Evolutionary conservation across 208 protist species (phyloP), one percentile per base, ranked within the genome.

Genomic region (Leishmania braziliensis): DNA sequence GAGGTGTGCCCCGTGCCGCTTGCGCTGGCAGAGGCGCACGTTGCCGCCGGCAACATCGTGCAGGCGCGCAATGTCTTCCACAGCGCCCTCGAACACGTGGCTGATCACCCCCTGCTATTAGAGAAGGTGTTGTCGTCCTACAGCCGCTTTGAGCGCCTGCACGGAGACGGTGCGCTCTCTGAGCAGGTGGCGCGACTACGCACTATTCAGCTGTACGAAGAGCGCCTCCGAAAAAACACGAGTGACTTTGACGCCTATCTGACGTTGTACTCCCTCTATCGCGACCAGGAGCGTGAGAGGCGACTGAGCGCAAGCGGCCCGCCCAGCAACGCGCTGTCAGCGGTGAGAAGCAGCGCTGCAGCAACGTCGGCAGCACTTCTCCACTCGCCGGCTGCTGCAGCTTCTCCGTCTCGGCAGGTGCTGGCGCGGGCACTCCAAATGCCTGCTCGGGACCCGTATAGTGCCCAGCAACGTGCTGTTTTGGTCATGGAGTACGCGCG

Each of bases 401-500:
- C 69, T 4, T 73, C 69, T 33, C n/a, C 69, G 58, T 62, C 83
- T 56, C n/a, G 82, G n/a, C 60, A 79, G 69, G 75, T 82, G 1
- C 71, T 88, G 48, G 29, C 60, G 69, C 77, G 84, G 8, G 80
- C 72, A 51, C 78, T 86, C 2, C 58, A 75, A 23, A 84, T 86
- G 26, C 85, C 89, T 69, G 82, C 63, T 9, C 43, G 53, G 72
- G 82, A 88, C 72, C 76, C 84, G 14, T 87, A 86, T 81, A 63
- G 78, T 6, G 88, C 88, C 6, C 94, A 97, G 80, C 90, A 92
- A 75, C 87, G 86, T 23, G 92, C 92, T 10, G 89, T 96, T 72
- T 78, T 97, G 0, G 80, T 91, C 8, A 94, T 94, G 86, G 92
- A 91, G 81, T 94, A 90, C 73, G 93, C 95, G 46, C 89, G 88